Base-by-base conservation (phyloP, 2,329 filamentous ascomycete species). In the Fusarium floridanum region DNA sequence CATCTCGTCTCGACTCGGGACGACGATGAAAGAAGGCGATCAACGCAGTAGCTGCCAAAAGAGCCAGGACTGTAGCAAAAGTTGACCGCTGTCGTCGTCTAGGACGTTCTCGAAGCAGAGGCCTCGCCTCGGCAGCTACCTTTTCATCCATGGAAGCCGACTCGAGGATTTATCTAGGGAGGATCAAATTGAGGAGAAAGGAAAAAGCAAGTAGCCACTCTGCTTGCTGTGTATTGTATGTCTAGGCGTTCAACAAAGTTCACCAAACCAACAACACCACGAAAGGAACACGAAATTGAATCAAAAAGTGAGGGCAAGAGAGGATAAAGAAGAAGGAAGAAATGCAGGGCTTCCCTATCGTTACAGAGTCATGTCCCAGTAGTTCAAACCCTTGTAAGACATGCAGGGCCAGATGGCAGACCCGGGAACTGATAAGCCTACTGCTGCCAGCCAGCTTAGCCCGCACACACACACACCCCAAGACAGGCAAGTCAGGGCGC, bases 21-120 rank as follows among this genome's bases (percentile, higher is more conserved):
- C 67, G 61, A 5, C 65, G 64, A 20, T 78, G 71, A 29, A 77
- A 79, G 53, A 78, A 79, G 17, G 67, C 53, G 6, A 78, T 39
- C 5, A 77, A 50, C 24, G 67, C 74, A 27, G 74, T 41, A 20
- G 72, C 67, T 1, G 68, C 76, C 50, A 80, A 36, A 10, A 79
- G 60, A 8, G 71, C 76, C 17, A 80, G 34, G 4, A 72, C 22
- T 5, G 68, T 64, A 6, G 68, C 59, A 37, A n/a, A 39, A 2
- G 22, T 37, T 20, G 34, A 27, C 34, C 16, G 14, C 7, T 41
- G 32, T 17, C 63, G 67, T 39, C 62, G 66, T 24, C 43, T 66
- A 22, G 61, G 45, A 6, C 39, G 64, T 41, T 62, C 53, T 64
- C 59, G 41, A 22, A 77, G 22, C 29, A 75, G 70, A 66, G 75